phyloP scores from a whole-genome alignment of 2,329 filamentous ascomycete genomes.

The Aspergillus sergii region DNA sequence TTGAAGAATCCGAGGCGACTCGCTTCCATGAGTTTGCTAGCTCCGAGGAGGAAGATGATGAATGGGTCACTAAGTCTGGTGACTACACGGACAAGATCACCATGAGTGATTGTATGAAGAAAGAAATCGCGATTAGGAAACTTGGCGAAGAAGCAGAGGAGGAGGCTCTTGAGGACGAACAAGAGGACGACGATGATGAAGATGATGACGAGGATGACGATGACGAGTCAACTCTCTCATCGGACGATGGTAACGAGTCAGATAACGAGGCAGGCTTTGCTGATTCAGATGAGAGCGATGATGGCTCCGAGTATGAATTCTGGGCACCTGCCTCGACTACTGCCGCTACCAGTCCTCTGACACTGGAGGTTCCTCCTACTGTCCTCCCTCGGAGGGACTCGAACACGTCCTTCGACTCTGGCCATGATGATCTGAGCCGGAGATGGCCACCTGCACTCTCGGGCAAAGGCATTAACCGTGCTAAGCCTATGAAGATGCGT shows the following conservation, averaged over 20 bases:
- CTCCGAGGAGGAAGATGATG: slow-evolving; percentile 77
- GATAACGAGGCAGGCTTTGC: slow-evolving; percentile 76
- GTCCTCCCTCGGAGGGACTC: slow-evolving; percentile 51
- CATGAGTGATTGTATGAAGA: slow-evolving; percentile 83
- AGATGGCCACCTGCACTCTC: slow-evolving; percentile 36
- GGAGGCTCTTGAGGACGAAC: slow-evolving; percentile 77
- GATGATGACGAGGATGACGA: slow-evolving; percentile 56
- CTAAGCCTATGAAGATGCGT: slow-evolving; percentile 59
- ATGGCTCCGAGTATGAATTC: slow-evolving; percentile 66
- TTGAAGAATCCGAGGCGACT: slow-evolving; percentile 46
- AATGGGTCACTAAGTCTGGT: slow-evolving; percentile 79
- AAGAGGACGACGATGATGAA: slow-evolving; percentile 49
- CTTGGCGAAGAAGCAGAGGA: slow-evolving; percentile 89
- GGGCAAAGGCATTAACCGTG: slow-evolving; percentile 29
- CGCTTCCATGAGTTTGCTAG: slow-evolving; percentile 90
- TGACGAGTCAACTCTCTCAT: slow-evolving; percentile 58
- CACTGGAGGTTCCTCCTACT: slow-evolving; percentile 52
- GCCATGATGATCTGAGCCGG: slow-evolving; percentile 32
- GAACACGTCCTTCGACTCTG: slow-evolving; percentile 58
- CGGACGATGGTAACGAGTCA: slow-evolving; percentile 74
- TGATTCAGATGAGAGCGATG: slow-evolving; percentile 68
- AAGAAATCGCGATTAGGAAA: slow-evolving; percentile 85
- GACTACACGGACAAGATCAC: slow-evolving; percentile 73
- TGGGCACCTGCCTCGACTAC: slow-evolving; percentile 55
- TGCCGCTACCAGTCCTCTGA: slow-evolving; percentile 58